phyloP scores from a whole-genome alignment of 768 basidiomycete genomes.

The Thelephora ganbajun region DNA sequence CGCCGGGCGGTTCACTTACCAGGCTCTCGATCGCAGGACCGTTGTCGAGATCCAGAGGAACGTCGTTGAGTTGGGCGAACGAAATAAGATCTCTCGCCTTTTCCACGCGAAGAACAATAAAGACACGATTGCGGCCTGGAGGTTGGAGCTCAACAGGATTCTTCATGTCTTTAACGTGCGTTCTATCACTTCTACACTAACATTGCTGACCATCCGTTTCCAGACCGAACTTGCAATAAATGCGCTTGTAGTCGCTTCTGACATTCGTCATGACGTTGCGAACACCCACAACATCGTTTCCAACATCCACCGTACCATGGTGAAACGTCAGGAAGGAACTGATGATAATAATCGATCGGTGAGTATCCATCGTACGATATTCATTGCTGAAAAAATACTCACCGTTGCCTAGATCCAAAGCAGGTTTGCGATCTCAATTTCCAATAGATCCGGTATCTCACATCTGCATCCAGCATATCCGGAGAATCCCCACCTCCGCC shows the following conservation, averaged over 20 bases:
- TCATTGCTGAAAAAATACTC: too few species aligned
- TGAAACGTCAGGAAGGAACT: too few species aligned
- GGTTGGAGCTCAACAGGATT: background rate
- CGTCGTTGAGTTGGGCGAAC: background rate
- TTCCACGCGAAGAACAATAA: background rate
- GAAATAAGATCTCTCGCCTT: background rate
- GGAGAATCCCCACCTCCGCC: background rate
- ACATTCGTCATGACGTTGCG: too few species aligned
- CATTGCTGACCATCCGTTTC: background rate
- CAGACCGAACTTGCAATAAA: background rate
- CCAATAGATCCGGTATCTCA: background rate
- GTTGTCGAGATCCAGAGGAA: background rate
- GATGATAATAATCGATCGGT: too few species aligned
- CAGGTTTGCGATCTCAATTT: too few species aligned
- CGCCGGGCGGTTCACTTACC: background rate
- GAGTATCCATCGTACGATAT: too few species aligned
- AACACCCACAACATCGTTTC: too few species aligned
- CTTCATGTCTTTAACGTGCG: background rate
- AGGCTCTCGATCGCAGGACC: background rate
- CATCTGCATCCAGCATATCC: background rate
- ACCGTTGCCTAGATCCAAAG: too few species aligned
- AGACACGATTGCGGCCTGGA: background rate
- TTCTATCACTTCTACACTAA: background rate
- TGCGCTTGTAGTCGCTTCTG: too few species aligned
- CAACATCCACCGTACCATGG: too few species aligned